phyloP scores from a whole-genome alignment of 2,329 filamentous ascomycete species.

The Ophiocordyceps unilateralis region DNA sequence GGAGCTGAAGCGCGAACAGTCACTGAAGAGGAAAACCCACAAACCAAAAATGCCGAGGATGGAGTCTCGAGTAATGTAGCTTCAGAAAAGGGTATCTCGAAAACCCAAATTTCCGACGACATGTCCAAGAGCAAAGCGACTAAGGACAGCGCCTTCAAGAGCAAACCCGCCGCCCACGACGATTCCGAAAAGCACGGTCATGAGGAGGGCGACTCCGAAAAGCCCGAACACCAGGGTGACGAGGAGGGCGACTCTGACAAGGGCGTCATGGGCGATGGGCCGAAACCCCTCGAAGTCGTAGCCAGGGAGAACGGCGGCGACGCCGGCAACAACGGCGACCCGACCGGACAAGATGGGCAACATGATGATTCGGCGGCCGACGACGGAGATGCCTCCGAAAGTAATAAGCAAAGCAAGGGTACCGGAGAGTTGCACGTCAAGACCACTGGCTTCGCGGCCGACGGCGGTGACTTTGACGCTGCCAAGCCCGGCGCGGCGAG shows the following conservation, averaged over 20 bases:
- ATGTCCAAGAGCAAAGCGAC: no score
- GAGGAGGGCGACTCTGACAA: constrained; percentile 14
- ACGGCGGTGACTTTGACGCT: constrained; percentile 53
- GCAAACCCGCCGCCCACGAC: no score
- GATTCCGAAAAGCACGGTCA: not conserved
- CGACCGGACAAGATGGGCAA: no score
- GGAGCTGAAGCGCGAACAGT: not conserved
- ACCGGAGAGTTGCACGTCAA: constrained; percentile 41
- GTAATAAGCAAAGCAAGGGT: constrained; percentile 18
- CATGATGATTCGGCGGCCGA: not conserved
- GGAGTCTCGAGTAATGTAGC: not conserved
- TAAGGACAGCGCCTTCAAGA: not conserved
- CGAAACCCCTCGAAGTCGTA: constrained; percentile 16
- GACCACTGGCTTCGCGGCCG: constrained; percentile 39
- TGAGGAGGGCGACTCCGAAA: not conserved
- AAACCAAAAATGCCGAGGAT: no score
- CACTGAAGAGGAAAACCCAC: not conserved
- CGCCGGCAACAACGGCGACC: constrained; percentile 6
- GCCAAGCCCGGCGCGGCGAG: constrained; percentile 43
- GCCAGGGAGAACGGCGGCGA: constrained; percentile 15
- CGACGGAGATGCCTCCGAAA: constrained; percentile 5
- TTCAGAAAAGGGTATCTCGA: not conserved
- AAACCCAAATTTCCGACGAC: not conserved
- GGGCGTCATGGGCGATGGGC: constrained; percentile 11
- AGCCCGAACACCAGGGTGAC: constrained; percentile 2